A percentile compares a stretch with the other conserved stretches of the same genome.
Evolutionary conservation across 331 rosid genomes (phyloP).

Genomic region (Quercus phellos): DNA sequence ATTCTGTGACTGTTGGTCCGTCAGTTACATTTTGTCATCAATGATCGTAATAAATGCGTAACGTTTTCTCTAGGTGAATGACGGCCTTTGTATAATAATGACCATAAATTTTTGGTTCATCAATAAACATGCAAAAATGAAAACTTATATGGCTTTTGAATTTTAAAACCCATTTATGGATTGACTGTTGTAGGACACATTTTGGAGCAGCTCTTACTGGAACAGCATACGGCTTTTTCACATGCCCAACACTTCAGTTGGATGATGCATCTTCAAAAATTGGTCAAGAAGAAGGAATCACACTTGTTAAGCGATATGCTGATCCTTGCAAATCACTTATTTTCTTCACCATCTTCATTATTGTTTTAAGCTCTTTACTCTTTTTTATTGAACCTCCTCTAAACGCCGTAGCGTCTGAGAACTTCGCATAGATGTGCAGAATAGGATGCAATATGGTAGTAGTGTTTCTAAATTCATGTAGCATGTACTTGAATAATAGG

Average conservation of each 20-base stretch:
- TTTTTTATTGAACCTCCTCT: slow-evolving; percentile 70
- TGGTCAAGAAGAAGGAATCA: slow-evolving; percentile 66
- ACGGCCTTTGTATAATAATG: too few relatives aligned
- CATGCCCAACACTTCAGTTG: slow-evolving; percentile 54
- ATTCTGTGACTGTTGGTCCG: too few relatives aligned
- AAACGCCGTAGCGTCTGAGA: slow-evolving; percentile 34
- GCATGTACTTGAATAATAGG: not conserved
- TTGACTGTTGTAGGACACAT: slow-evolving; percentile 59
- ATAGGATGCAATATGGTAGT: not conserved
- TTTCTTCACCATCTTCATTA: slow-evolving; percentile 51
- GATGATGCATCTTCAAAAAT: slow-evolving; percentile 44
- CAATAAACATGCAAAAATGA: not conserved
- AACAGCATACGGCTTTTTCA: slow-evolving; percentile 58
- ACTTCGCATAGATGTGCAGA: slow-evolving; percentile 18
- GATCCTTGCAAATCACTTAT: slow-evolving; percentile 60
- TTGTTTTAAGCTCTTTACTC: slow-evolving; percentile 47
- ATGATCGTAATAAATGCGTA: too few relatives aligned
- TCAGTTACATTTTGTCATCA: too few relatives aligned
- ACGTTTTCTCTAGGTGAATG: too few relatives aligned
- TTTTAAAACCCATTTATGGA: slow-evolving; percentile 8
- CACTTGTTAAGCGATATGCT: slow-evolving; percentile 51
- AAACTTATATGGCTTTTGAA: not conserved
- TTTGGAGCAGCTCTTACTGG: slow-evolving; percentile 74
- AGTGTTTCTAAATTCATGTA: not conserved
- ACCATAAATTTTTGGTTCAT: too few relatives aligned